Percentiles rank a stretch among this genome's conserved stretches.
These are phyloP conservation scores for Malassezia brasiliensis DNA, from an alignment of 1,284 basidiomycete genomes.

Conservation along the genomic window DNA sequence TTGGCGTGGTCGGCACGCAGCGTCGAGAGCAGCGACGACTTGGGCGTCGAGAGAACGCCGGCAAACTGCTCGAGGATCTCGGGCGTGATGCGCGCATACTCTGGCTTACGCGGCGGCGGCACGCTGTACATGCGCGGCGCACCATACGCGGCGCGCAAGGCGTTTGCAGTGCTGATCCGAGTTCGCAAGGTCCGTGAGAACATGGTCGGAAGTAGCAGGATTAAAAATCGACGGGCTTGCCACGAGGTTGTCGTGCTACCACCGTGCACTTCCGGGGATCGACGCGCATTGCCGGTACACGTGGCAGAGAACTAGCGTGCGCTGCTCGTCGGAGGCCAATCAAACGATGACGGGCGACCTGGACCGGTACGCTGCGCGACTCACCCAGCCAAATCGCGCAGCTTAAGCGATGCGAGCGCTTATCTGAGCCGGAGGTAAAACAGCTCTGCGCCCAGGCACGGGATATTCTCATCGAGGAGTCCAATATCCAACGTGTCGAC, in stretches of 20 bases:
- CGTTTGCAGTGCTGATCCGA: too few species aligned
- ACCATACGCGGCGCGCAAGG: too few species aligned
- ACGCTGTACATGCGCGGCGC: not conserved
- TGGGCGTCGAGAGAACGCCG: constrained; percentile 50
- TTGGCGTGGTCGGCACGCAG: constrained; percentile 43
- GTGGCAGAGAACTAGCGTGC: not conserved
- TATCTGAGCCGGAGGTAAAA: constrained; percentile 40
- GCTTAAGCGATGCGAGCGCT: constrained; percentile 35
- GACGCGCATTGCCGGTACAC: too few species aligned
- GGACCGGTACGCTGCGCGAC: constrained; percentile 16
- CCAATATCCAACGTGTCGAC: constrained; percentile 91
- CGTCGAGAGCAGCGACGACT: constrained; percentile 51
- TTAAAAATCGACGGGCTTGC: not conserved
- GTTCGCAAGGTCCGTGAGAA: not conserved
- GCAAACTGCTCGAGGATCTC: constrained; percentile 52
- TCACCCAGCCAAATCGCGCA: constrained; percentile 34
- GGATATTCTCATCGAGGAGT: constrained; percentile 88
- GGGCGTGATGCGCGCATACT: constrained; percentile 51
- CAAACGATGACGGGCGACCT: constrained; percentile 26
- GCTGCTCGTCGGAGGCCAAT: too few species aligned
- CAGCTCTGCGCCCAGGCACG: constrained; percentile 80
- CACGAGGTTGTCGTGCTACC: too few species aligned
- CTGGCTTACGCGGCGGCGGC: not conserved
- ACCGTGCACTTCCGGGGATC: too few species aligned
- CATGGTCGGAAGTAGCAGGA: not conserved